These are phyloP conservation scores for Trapa bicornis DNA, from an alignment of 345 rosid genomes.

Conservation along the genomic window DNA sequence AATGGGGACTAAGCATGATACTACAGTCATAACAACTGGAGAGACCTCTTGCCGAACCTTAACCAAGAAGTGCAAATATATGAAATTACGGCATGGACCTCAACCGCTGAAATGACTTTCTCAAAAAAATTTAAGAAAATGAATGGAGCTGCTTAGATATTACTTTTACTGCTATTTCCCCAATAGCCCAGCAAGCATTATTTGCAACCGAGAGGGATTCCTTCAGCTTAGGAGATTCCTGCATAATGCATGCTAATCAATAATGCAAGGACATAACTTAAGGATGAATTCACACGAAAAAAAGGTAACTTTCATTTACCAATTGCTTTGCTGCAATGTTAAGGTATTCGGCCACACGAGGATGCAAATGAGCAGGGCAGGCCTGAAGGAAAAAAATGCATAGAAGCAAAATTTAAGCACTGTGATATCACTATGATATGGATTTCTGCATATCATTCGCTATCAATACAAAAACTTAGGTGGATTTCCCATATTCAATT, in stretches of 20 bases:
- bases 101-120: too few species aligned
- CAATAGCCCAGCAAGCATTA: slow-evolving; percentile 98
- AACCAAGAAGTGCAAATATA: slow-evolving; percentile 2
- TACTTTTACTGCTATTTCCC: slow-evolving; percentile 93
- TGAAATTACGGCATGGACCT: too few species aligned
- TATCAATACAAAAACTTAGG: neutral
- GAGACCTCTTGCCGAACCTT: slow-evolving; percentile 89
- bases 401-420: too few species aligned
- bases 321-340: slow-evolving; percentile 71
- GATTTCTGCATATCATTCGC: neutral
- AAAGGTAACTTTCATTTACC: slow-evolving; percentile 32
- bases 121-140: neutral
- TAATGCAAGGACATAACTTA: neutral
- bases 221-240: slow-evolving; percentile 56
- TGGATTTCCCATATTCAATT: neutral
- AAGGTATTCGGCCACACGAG: slow-evolving; percentile 49
- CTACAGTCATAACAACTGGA: slow-evolving; percentile 67
- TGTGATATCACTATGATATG: too few species aligned
- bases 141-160: neutral
- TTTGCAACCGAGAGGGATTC: slow-evolving; percentile 86
- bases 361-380: slow-evolving; percentile 57
- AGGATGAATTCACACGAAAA: slow-evolving; percentile 2
- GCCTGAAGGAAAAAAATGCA: slow-evolving; percentile 23
- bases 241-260: slow-evolving; percentile 12
- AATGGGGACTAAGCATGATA: slow-evolving; percentile 58